These are phyloP conservation scores for Botrytis fabae DNA, from an alignment of 2,329 filamentous ascomycete genomes.

Conservation along the genomic window DNA sequence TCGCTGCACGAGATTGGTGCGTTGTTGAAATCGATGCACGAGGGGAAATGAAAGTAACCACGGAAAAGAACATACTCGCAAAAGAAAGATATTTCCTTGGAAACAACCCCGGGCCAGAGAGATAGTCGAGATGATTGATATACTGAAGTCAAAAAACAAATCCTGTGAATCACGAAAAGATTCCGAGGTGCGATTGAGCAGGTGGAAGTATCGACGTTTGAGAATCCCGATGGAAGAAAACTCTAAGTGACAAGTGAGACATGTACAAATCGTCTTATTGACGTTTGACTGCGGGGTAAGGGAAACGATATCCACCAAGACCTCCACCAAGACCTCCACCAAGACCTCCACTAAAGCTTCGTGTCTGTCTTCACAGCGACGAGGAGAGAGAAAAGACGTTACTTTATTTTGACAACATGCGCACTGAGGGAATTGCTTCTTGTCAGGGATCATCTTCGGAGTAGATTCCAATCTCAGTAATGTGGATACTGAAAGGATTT, in stretches of 20 bases:
- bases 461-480: not conserved
- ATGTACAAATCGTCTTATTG: not conserved
- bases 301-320: not conserved
- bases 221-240: not conserved
- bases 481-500: not conserved
- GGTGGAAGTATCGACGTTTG: not conserved
- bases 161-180: not conserved
- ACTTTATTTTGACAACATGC: conserved; percentile 6
- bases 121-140: not conserved
- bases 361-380: conserved; percentile 10
- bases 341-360: conserved; percentile 2
- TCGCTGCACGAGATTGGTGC: not conserved
- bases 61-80: not conserved
- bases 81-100: not conserved
- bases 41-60: not conserved
- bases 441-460: not conserved
- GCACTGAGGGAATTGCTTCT: not conserved
- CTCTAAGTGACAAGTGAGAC: not conserved
- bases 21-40: not conserved
- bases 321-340: not conserved
- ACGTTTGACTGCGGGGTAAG: conserved; percentile 1
- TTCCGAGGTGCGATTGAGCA: not conserved
- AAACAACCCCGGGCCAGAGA: not conserved
- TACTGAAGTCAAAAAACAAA: not conserved
- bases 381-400: not conserved